Base-by-base conservation (phyloP, 257 asterid genomes). In the Plectranthus barbatus region DNA sequence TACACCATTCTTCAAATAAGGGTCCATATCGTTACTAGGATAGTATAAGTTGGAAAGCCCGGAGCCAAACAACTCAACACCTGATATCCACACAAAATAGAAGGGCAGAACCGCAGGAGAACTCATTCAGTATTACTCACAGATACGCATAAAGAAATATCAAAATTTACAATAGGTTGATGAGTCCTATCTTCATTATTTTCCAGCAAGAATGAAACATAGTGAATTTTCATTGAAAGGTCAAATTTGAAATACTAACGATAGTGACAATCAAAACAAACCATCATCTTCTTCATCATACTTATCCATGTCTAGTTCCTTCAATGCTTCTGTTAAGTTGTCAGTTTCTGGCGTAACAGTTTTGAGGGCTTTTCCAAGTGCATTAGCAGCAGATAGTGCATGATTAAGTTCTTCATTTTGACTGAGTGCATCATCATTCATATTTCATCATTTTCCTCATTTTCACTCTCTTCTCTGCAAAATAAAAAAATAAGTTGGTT, bases 211-310 rank as follows among this genome's bases (percentile, higher is more conserved):
- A 50, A 36, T 12, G 7, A 14, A 50, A 57, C 18, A 51, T 29
- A 33, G 34, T 53, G 47, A 48, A 0, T 9, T 31, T 49, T 48
- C 10, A 5, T 23, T n/a, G 51, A 14, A 21, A 59, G 12, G 29
- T 29, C n/a, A 2, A 71, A 42, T 33, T 56, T 41, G 37, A 2
- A 47, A 34, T 9, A 19, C 37, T n/a, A 47, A 34, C 33, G 67
- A 50, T 9, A 26, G 23, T 26, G 57, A 51, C 45, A 33, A 7
- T 19, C 15, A 12, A 20, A 42, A 54, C 18, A 36, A 82, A 87
- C 96, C 96, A 65, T 85, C 94, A 23, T 93, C 97, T 72, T 92
- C 99, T 12, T 93, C 88, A 33, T 90, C 97, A 62, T 93, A 93
- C 56, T 77, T 62, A 63, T 90, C 99, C 97, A 93, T 87, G 73